Base-by-base conservation (phyloP, 2,329 filamentous ascomycete species). In the Aspergillus pseudoterreus region DNA sequence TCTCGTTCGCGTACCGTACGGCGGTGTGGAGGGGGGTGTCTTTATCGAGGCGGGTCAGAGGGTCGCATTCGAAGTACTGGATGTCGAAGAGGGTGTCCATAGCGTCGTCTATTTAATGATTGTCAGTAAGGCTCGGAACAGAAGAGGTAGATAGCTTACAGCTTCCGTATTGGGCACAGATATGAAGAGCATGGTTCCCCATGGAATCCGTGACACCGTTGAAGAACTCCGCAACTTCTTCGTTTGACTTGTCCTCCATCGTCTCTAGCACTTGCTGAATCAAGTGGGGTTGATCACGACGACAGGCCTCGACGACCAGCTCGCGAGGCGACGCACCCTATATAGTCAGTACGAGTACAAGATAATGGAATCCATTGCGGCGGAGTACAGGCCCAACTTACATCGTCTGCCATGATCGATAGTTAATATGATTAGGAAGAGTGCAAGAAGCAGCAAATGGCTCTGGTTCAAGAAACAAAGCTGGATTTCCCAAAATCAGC, bases 271-370 rank as follows among this genome's bases (percentile, higher is more conserved):
- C 81, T 63, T 94, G 86, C 62, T 82, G 75, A 51, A 97, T 83
- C 54, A 97, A 84, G 49, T 92, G 86, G 60, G 85, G 85, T 75
- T 97, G 96, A 80, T 97, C 92, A 66, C 91, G 84, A 55, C 92
- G 90, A 75, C 89, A 95, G 63, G 94, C 90, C 77, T 95, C 92
- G 73, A 97, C 84, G 63, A 97, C 82, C 65, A 89, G 82, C 77
- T 97, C 92, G 71, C 86, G 81, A 43, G 85, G 83, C 54, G 89
- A 89, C 62, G 92, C 92, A 69, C 92, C 94, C 87, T 95, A 63
- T 6, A 44, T 44, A 27, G 41, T 35, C 21, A 22, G 27, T 27
- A 52, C 38, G 49, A 6, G 8, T 19, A 12, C 14, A 38, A 22
- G 4, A 1, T 22, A 22, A 22, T 22, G 19, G 19, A 30, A 35